A percentile compares a stretch with the other conserved stretches of the same genome.
These are phyloP conservation scores for Citrus sp. DNA, from an alignment of 345 rosid species.

Conservation along the genomic window DNA sequence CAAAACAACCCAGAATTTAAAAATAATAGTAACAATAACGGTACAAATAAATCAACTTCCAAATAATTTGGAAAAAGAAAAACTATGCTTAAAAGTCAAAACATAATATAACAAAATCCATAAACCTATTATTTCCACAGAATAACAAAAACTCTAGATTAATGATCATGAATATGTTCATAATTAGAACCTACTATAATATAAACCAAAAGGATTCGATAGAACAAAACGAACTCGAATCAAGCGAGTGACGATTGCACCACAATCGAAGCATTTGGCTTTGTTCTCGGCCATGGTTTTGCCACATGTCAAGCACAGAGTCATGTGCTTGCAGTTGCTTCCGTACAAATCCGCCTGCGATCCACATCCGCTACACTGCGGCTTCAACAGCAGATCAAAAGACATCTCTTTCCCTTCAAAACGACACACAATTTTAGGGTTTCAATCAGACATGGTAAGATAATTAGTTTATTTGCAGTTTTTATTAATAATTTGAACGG, in stretches of 20 bases:
- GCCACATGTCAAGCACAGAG: slow-evolving; percentile 81
- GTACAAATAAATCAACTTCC: background rate
- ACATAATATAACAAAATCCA: background rate
- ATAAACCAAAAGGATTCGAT: background rate
- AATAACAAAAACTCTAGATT: background rate
- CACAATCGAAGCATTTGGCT: slow-evolving; percentile 81
- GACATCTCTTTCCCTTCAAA: slow-evolving; percentile 42
- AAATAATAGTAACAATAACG: too few relatives aligned
- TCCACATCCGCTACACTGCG: slow-evolving; percentile 76
- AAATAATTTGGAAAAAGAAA: background rate
- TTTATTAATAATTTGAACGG: background rate
- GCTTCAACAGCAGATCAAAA: slow-evolving; percentile 64
- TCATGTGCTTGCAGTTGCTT: slow-evolving; percentile 94
- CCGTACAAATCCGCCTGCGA: slow-evolving; percentile 74
- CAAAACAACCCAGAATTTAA: background rate
- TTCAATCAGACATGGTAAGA: background rate
- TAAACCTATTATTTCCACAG: background rate
- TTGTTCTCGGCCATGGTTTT: slow-evolving; percentile 82
- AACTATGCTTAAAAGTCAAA: background rate
- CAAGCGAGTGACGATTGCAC: slow-evolving; percentile 65
- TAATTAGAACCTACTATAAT: background rate
- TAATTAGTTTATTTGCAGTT: background rate
- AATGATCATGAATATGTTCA: background rate
- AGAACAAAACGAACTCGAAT: slow-evolving; percentile 53
- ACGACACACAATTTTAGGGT: background rate